These are phyloP conservation scores for Jimgerdemannia flammicorona DNA, from an alignment of 192 early-diverging fungal genomes.

Conservation along the genomic window DNA sequence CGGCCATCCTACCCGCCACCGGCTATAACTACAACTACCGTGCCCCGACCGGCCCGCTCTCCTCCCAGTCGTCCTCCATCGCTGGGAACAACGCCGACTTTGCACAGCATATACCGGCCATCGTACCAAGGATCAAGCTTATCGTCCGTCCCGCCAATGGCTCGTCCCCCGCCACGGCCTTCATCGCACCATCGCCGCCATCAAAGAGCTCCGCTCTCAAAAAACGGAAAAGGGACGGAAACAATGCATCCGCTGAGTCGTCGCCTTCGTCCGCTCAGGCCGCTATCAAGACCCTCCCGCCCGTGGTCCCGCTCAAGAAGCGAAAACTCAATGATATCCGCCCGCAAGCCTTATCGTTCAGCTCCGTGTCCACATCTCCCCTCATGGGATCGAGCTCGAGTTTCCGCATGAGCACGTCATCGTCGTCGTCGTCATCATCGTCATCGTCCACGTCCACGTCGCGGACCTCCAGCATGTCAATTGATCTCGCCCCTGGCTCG, in stretches of 20 bases:
- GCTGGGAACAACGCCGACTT: not conserved
- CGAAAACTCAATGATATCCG: not conserved
- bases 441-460: not conserved
- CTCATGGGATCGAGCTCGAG: not conserved
- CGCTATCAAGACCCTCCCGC: not conserved
- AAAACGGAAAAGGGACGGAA: not conserved
- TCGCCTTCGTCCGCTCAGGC: not conserved
- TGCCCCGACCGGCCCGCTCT: not conserved
- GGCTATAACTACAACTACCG: not conserved
- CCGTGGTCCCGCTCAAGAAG: not conserved
- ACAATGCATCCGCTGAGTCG: not conserved
- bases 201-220: not conserved
- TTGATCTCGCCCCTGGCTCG: not conserved
- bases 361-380: not conserved
- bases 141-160: not conserved
- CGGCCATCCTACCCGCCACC: not conserved
- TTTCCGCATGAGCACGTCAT: not conserved
- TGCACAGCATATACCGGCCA: not conserved
- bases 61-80: not conserved
- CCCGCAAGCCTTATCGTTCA: not conserved
- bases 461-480: not conserved
- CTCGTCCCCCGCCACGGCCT: not conserved
- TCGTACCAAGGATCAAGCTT: not conserved
- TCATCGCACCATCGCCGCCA: not conserved
- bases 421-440: not conserved